phyloP scores from a whole-genome alignment of 1,139 yeast species.

The Suhomyces chickasaworum region DNA sequence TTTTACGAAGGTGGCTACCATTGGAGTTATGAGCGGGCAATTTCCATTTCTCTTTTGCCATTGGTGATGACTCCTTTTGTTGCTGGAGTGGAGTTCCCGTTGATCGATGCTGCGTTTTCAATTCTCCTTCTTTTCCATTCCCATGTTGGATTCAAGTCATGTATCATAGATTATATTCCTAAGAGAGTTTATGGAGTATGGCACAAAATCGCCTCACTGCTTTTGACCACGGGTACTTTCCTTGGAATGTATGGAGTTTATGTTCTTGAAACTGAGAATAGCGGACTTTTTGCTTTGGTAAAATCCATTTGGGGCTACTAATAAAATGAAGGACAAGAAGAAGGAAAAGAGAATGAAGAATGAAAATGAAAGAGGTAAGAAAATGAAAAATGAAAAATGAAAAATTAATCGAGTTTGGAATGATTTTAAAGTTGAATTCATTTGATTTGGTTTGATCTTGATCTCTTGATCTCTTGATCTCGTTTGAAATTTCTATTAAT shows the following conservation, averaged over 20 bases:
- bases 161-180: slow-evolving; percentile 90
- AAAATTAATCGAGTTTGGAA: no score
- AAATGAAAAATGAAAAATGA: no score
- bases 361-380: no score
- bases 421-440: no score
- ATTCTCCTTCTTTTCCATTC: slow-evolving; percentile 69
- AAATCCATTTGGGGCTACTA: slow-evolving; percentile 39
- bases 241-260: slow-evolving; percentile 80
- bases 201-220: slow-evolving; percentile 63
- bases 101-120: slow-evolving; percentile 69
- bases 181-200: slow-evolving; percentile 75
- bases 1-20: slow-evolving; percentile 80
- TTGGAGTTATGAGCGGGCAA: slow-evolving; percentile 80
- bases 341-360: no score
- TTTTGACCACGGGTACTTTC: slow-evolving; percentile 71
- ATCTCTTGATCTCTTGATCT: no score
- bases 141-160: slow-evolving; percentile 79
- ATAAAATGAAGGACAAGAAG: no score
- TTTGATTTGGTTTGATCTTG: no score
- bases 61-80: slow-evolving; percentile 71
- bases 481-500: no score
- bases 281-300: slow-evolving; percentile 57
- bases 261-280: slow-evolving; percentile 70
- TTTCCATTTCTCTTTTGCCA: slow-evolving; percentile 74
- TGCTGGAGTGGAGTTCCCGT: slow-evolving; percentile 64